Percentiles rank a stretch among this genome's conserved stretches.
Conservation (phyloP, 2,329 filamentous ascomycete genomes). For the Monosporascus cannonballus region DNA sequence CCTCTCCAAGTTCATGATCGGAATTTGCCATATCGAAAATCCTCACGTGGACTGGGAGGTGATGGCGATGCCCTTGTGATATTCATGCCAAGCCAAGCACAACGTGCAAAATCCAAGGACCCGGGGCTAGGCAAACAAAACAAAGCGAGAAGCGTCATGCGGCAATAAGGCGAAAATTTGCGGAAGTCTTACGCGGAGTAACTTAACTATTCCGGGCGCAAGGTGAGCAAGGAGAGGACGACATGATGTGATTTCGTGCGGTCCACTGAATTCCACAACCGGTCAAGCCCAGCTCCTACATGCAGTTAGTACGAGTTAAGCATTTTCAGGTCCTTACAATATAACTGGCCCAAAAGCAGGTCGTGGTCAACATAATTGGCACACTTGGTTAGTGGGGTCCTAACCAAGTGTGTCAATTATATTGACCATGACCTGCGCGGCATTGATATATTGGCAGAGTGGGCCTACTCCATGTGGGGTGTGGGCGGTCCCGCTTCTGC, state of each 20-base stretch:
- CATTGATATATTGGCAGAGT: too few relatives aligned
- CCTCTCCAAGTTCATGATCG: neutral
- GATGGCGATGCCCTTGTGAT: neutral
- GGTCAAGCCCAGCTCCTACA: neutral
- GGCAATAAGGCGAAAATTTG: neutral
- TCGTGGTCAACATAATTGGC: too few relatives aligned
- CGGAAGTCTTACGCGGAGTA: neutral
- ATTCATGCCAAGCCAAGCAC: neutral
- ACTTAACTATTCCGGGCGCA: neutral
- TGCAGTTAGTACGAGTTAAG: neutral
- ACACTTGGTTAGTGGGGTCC: too few relatives aligned
- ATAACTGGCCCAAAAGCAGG: too few relatives aligned
- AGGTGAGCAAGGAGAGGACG: neutral
- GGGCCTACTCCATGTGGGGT: neutral
- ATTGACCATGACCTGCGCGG: too few relatives aligned
- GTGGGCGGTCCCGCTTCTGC: neutral
- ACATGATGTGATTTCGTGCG: neutral
- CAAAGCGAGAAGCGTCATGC: neutral
- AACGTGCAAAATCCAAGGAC: neutral
- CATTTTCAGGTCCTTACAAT: too few relatives aligned
- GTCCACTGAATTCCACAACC: neutral
- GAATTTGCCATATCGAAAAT: neutral
- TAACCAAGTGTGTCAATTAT: too few relatives aligned
- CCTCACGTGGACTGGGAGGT: neutral
- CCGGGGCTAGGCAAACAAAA: neutral